A percentile compares a stretch with the other conserved stretches of the same genome.
phyloP scores from a whole-genome alignment of 2,329 filamentous ascomycete species.

The Penicillium vulpinum region DNA sequence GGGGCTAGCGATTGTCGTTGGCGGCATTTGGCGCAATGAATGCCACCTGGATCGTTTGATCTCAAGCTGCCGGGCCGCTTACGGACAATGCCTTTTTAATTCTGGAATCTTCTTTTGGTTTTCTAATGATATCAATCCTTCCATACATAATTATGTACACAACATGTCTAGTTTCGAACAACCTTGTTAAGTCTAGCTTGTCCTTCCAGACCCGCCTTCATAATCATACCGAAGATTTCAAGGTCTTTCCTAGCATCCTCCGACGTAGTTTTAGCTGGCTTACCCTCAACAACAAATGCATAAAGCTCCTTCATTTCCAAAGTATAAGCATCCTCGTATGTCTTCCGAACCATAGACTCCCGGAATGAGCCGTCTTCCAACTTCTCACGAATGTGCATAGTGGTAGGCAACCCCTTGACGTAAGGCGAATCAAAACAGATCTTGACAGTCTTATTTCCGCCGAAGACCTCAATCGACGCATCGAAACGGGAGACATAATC shows the following conservation, averaged over 20 bases:
- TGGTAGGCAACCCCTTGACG: conserved; percentile 59
- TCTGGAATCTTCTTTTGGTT: background rate
- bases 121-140: background rate
- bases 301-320: conserved; percentile 45
- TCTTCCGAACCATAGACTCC: conserved; percentile 44
- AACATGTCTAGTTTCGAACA: background rate
- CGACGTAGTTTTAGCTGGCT: conserved; percentile 43
- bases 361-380: conserved; percentile 38
- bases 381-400: conserved; percentile 50
- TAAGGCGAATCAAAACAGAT: conserved; percentile 60
- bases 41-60: background rate
- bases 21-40: background rate
- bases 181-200: background rate
- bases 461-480: conserved; percentile 48
- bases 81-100: background rate
- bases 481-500: conserved; percentile 48
- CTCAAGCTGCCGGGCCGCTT: background rate
- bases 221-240: conserved; percentile 42
- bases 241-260: conserved; percentile 47
- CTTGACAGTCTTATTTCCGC: conserved; percentile 53
- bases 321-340: conserved; percentile 52
- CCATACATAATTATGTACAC: background rate
- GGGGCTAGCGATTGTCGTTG: background rate
- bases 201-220: conserved; percentile 37
- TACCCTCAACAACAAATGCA: conserved; percentile 39